Base-by-base conservation (phyloP, 129 eudicot genomes). In the Flaveria trinervia region DNA sequence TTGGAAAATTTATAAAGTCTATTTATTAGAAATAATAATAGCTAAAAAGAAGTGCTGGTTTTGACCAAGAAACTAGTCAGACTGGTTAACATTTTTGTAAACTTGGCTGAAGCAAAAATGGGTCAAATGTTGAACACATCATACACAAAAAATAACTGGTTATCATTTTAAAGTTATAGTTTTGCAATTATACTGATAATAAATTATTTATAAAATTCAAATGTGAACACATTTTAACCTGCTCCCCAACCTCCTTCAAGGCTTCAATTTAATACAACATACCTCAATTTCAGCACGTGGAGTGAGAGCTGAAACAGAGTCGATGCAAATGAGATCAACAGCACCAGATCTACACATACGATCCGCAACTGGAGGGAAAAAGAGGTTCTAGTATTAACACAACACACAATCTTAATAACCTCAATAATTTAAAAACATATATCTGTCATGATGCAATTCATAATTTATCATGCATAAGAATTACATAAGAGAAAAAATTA, bases 291-390 rank as follows among this genome's bases (percentile, higher is more conserved):
- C 99, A 65, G 99, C 99, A 56, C 99, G 93, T 65, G 99, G 99
- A 74, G 99, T 94, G 59, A 94, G 99, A 52, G 99, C 99, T 26
- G 99, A 94, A 69, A 94, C 99, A 56, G 99, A 94, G 79, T 94
- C 99, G 5, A 94, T 88, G 83, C 99, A 94, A 50, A 94, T 94
- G 85, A 94, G 99, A 84, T 94, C 97, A 64, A 94, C 84, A 7
- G 97, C 99, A 76, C 97, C 97, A 41, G 99, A 94, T 88, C 99
- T 86, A 87, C 99, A 94, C 93, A 94, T 91, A 52, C 99, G 99
- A 78, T 94, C 99, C 65, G 99, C 99, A 78, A 89, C 99, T 94
- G 92, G 9, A 52, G 22, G 18, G 77, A 74, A 55, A 23, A 44
- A 65, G 3, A 16, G 9, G 14, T 7, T 30, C 20, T 18, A 7